Base-by-base conservation (phyloP, 2,329 filamentous ascomycete species). In the Cladosporium sp. region DNA sequence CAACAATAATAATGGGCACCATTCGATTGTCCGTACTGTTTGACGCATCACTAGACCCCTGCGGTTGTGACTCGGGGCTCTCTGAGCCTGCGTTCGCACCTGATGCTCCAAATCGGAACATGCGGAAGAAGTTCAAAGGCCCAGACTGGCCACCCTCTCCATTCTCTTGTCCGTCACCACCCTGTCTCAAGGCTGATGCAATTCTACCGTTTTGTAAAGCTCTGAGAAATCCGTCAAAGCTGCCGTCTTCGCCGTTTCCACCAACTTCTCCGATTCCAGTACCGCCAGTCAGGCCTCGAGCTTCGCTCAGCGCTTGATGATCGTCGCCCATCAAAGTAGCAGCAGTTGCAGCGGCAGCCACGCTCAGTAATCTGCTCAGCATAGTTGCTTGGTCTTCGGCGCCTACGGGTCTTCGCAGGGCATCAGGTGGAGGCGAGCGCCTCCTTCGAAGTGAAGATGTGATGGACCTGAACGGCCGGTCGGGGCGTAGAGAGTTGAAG, bases 1-100 rank as follows among this genome's bases (percentile, higher is more conserved):
- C 83, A 35, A 86, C 83, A 46, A 86, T 83, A 38, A 86, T 84
- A 54, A 86, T 77, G 7, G 83, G 84, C 33, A 85, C 79, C 67
- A 83, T 83, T 18, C 83, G 74, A 40, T 78, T 78, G 50, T 77
- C 75, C 19, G 61, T 53, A n/a, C 19, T 33, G n/a, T 20, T 40
- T 4, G 43, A 35, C 25, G 18, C 41, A 43, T 49, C 39, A 7
- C 43, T 29, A 43, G 52, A 59, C 38, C 60, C 61, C 12, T 60
- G 61, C 33, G 58, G 61, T 33, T 47, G 43, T 20, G 35, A 47
- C n/a, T 55, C 62, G 35, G 57, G 29, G 12, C 22, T 48, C 7
- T 48, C 45, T 13, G 45, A 32, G 47, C 58, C 49, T 55, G 58
- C 27, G 55, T 43, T 58, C 18, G 50, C 57, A 20, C 72, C 69